A percentile compares a stretch with the other conserved stretches of the same genome.
Evolutionary conservation across 2,329 filamentous ascomycete species (phyloP).

Genomic region (Epichloe scottii): DNA sequence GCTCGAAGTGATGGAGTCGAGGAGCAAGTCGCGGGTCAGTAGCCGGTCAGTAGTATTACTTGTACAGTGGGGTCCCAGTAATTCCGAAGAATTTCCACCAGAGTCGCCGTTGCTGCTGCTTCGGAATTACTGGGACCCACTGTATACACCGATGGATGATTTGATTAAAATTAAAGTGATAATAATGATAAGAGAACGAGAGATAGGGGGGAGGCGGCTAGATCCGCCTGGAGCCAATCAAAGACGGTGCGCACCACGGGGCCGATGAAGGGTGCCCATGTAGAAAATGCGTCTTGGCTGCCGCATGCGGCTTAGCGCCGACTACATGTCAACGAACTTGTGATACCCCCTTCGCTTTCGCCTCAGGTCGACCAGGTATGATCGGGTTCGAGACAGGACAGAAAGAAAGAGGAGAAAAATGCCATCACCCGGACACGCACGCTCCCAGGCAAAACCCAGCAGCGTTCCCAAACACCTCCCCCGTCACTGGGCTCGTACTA

Average conservation of each 20-base stretch:
- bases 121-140: too few relatives aligned
- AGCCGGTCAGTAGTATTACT: too few relatives aligned
- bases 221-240: background rate
- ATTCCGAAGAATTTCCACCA: too few relatives aligned
- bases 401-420: background rate
- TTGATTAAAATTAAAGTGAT: too few relatives aligned
- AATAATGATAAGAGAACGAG: too few relatives aligned
- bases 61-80: too few relatives aligned
- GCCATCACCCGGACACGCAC: background rate
- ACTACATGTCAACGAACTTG: background rate
- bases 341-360: too few relatives aligned
- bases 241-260: background rate
- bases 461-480: conserved; percentile 1
- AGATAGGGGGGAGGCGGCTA: background rate
- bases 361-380: too few relatives aligned
- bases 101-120: too few relatives aligned
- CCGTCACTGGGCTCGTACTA: conserved; percentile 2
- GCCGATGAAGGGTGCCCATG: background rate
- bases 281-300: conserved; percentile 18
- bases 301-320: conserved; percentile 17
- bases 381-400: background rate
- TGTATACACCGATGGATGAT: too few relatives aligned
- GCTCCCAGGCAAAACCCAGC: background rate
- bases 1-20: too few relatives aligned
- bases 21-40: too few relatives aligned